Conservation (phyloP, 257 asterid genomes). For the Scutellaria baicalensis region DNA sequence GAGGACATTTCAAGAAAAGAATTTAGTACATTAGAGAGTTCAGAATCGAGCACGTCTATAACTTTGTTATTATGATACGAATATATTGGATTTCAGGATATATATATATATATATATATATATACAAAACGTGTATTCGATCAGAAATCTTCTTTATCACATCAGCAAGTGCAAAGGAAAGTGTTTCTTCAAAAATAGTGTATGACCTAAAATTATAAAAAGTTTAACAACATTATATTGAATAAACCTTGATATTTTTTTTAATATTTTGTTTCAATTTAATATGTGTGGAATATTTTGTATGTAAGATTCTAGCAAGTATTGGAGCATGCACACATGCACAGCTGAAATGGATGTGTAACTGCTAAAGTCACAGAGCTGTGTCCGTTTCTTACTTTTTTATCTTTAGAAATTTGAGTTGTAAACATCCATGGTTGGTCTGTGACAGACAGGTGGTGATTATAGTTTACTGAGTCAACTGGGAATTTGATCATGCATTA, state of each 20-base stretch:
- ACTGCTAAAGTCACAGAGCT: conserved; percentile 18
- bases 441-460: neutral
- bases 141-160: no score
- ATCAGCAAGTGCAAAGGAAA: no score
- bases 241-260: neutral
- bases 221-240: no score
- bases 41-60: no score
- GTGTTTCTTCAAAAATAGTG: no score
- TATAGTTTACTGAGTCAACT: neutral
- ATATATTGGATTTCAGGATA: no score
- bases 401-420: conserved; percentile 21
- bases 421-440: conserved; percentile 36
- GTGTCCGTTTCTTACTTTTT: neutral
- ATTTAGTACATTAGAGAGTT: no score
- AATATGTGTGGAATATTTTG: neutral
- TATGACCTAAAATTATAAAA: no score
- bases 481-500: neutral
- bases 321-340: conserved; percentile 34
- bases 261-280: neutral
- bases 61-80: no score
- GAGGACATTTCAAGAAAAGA: neutral
- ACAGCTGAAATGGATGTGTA: conserved; percentile 38
- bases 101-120: no score
- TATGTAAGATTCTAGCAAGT: conserved; percentile 18
- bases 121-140: no score